Base-by-base conservation (phyloP, 805 yeast species). In the Kregervanrija fluxuum region DNA sequence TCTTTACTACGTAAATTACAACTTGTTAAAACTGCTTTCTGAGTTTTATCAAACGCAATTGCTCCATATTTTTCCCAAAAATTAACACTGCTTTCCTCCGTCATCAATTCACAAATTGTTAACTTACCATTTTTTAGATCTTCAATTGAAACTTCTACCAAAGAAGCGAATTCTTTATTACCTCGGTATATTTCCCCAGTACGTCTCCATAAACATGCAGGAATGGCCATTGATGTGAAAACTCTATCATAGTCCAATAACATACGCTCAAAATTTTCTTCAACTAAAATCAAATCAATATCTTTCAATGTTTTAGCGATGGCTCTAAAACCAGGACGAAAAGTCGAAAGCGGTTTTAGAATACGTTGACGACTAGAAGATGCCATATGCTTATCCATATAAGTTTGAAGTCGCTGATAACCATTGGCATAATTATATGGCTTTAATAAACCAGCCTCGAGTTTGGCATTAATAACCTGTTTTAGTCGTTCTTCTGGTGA, bases 61-160 rank as follows among this genome's bases (percentile, higher is more conserved):
- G 95, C 89, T 3, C 96, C 96, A 57, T 90, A 91, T 60, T 90
- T 90, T 57, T 91, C 98, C 98, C 98, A 91, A 60, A 88, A 91
- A 55, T 88, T 90, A 14, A 91, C 97, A 28, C 96, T 95, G 57
- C 95, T 85, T 54, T 90, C 96, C 61, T 90, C 97, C 41, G 89
- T 82, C 96, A 91, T 85, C 49, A 91, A 67, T 65, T 91, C 97
- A 64, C 90, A 90, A 38, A 91, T 87, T 1, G 97, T 93, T 52
- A 89, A 66, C 54, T 83, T 85, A 10, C 98, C 98, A 61, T 91
- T 96, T 51, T 93, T 80, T 56, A 91, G 66, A 59, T 89, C 96
- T 59, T 90, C 97, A 1, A 91, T 87, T 30, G 80, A 76, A 17
- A 87, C 95, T 15, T 89, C 95, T 2, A 91, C 96, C 44, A 91